Evolutionary conservation across 2,329 filamentous ascomycete species (phyloP).

Genomic region (Microsporum audouinii): DNA sequence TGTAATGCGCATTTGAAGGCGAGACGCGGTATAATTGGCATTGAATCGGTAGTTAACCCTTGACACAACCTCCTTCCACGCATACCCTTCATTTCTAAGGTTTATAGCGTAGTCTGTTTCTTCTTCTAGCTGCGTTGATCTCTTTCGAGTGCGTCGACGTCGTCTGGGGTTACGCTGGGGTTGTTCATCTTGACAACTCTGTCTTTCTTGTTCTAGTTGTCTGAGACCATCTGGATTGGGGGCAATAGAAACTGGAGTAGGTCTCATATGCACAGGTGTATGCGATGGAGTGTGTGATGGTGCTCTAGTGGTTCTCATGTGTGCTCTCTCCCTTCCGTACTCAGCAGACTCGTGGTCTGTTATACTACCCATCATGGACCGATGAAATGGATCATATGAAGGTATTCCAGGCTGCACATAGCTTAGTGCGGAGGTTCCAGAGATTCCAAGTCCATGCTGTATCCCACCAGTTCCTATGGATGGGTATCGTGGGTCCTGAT

Average conservation of each 20-base stretch:
- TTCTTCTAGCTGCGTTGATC: constrained; percentile 28
- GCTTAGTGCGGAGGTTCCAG: constrained; percentile 20
- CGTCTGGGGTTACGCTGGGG: constrained; percentile 18
- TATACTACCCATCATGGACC: constrained; percentile 1
- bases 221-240: constrained; percentile 32
- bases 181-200: constrained; percentile 19
- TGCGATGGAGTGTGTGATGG: constrained; percentile 15
- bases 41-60: constrained; percentile 28
- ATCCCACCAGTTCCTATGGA: constrained; percentile 20
- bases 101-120: constrained; percentile 31
- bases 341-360: constrained; percentile 19
- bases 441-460: constrained; percentile 30
- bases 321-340: constrained; percentile 20
- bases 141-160: constrained; percentile 14
- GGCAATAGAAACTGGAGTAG: constrained; percentile 24
- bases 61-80: constrained; percentile 31
- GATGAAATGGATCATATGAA: constrained; percentile 15
- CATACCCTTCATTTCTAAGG: constrained; percentile 26
- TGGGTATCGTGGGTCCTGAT: constrained; percentile 28
- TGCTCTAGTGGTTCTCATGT: constrained; percentile 16
- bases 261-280: constrained; percentile 9
- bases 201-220: constrained; percentile 28
- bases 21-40: constrained; percentile 29
- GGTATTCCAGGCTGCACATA: constrained; percentile 22
- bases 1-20: constrained; percentile 33